Evolutionary conservation across 495 filamentous ascomycete species (phyloP).

Genomic region (Annulohypoxylon moriforme): DNA sequence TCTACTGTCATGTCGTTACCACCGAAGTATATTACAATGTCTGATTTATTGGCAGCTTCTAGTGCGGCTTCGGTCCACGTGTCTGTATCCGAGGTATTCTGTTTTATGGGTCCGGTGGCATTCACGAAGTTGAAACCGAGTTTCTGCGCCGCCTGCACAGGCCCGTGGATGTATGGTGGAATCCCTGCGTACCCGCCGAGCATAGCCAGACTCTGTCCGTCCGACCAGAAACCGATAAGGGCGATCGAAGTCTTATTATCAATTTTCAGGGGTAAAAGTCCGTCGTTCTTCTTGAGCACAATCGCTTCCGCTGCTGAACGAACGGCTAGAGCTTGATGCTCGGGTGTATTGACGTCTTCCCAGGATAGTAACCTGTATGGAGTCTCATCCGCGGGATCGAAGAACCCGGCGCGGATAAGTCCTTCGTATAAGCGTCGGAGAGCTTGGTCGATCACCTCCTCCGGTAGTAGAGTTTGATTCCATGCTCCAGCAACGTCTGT

Average conservation of each 20-base stretch:
- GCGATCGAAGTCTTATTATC: constrained; percentile 48
- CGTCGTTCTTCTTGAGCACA: constrained; percentile 57
- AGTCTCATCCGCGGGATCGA: constrained; percentile 45
- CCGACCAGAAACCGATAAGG: constrained; percentile 57
- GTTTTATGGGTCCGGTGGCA: constrained; percentile 46
- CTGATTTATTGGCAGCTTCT: constrained; percentile 49
- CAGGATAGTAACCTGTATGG: constrained; percentile 48
- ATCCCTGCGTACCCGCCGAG: constrained; percentile 56
- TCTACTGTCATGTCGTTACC: constrained; percentile 55
- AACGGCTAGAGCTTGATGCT: constrained; percentile 46
- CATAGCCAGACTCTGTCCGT: constrained; percentile 47
- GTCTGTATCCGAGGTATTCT: constrained; percentile 28
- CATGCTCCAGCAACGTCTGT: constrained; percentile 50
- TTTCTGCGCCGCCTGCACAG: constrained; percentile 49
- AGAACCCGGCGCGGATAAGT: constrained; percentile 52
- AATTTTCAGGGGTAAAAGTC: constrained; percentile 46
- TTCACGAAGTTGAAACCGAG: constrained; percentile 44
- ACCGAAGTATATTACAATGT: constrained; percentile 58
- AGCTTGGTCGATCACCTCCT: constrained; percentile 50
- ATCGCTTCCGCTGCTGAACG: constrained; percentile 51
- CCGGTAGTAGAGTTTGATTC: constrained; percentile 45
- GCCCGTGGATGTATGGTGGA: constrained; percentile 50
- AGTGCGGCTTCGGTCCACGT: constrained; percentile 46
- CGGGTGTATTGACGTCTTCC: constrained; percentile 48
- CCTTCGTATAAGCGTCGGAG: constrained; percentile 51